Evolutionary conservation across 148 eudicot genomes (phyloP).

Genomic region (Cornus controversa): DNA sequence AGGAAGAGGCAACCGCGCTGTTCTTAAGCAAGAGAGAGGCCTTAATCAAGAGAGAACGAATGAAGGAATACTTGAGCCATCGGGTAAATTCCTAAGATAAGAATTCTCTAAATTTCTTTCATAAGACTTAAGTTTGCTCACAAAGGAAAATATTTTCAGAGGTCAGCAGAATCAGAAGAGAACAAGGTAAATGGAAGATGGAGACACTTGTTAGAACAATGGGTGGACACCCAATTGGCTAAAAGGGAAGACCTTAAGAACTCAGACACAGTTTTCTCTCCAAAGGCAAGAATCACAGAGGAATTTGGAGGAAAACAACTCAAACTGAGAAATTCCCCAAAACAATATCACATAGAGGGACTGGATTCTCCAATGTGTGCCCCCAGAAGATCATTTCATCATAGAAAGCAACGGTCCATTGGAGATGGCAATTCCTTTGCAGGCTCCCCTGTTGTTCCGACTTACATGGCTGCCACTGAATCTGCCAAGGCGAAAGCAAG

Average conservation of each 20-base stretch:
- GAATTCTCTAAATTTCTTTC: no score
- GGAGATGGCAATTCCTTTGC: slow-evolving; percentile 32
- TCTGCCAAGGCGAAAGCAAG: slow-evolving; percentile 67
- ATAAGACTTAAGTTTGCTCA: no score
- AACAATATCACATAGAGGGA: slow-evolving; percentile 12
- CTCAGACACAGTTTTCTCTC: slow-evolving; percentile 24
- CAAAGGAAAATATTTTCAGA: slow-evolving; percentile 26
- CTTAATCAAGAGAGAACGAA: slow-evolving; percentile 50
- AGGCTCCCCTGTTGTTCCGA: slow-evolving; percentile 47
- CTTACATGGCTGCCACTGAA: slow-evolving; percentile 81
- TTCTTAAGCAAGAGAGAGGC: slow-evolving; percentile 57
- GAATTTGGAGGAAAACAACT: slow-evolving; percentile 25
- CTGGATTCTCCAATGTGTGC: slow-evolving; percentile 21
- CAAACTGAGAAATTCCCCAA: slow-evolving; percentile 21
- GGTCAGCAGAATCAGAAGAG: slow-evolving; percentile 59
- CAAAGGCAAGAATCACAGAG: slow-evolving; percentile 20
- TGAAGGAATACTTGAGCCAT: slow-evolving; percentile 53
- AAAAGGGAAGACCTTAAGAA: slow-evolving; percentile 34
- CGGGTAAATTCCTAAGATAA: slow-evolving; percentile 33
- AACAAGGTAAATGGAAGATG: slow-evolving; percentile 39
- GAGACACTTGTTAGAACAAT: slow-evolving; percentile 66
- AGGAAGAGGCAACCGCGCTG: slow-evolving; percentile 46
- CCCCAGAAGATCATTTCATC: slow-evolving; percentile 50
- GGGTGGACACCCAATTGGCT: slow-evolving; percentile 45
- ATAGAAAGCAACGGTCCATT: slow-evolving; percentile 42